A percentile compares a stretch with the other conserved stretches of the same genome.
Evolutionary conservation across 192 early-diverging fungal species (phyloP).

Genomic region (Piromyces sp.): DNA sequence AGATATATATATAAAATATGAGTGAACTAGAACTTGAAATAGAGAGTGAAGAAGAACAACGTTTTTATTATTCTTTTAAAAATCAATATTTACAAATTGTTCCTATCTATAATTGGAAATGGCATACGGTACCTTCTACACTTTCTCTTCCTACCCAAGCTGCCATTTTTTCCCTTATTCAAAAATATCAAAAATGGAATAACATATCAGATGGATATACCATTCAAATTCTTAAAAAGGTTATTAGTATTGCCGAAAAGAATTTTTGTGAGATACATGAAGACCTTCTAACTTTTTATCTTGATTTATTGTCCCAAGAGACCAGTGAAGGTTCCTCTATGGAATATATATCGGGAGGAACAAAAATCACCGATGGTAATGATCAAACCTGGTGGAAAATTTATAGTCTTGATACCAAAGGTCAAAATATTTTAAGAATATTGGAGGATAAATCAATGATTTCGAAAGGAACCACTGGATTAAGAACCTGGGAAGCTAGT

Average conservation of each 20-base stretch:
- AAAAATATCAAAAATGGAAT: not conserved
- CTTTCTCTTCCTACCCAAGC: not conserved
- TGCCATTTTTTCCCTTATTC: not conserved
- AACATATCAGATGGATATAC: not conserved
- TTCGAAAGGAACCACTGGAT: conserved; percentile 39
- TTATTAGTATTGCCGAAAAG: not conserved
- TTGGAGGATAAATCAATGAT: conserved; percentile 27
- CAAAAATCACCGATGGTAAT: not conserved
- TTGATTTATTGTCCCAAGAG: not conserved
- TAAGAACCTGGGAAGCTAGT: conserved; percentile 46
- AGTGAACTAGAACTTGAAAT: no score
- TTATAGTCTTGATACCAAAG: not conserved
- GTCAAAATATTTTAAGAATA: conserved; percentile 1
- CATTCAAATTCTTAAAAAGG: not conserved
- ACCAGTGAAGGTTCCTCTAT: not conserved
- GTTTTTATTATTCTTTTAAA: not conserved
- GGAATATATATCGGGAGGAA: no score
- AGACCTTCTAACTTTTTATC: not conserved
- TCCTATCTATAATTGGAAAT: not conserved
- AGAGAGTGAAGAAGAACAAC: not conserved
- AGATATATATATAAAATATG: no score
- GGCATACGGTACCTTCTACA: not conserved
- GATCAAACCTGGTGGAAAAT: not conserved
- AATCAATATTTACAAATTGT: not conserved
- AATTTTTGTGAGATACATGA: not conserved